A percentile compares a stretch with the other conserved stretches of the same genome.
These are phyloP conservation scores for Peziza echinospora DNA, from an alignment of 495 filamentous ascomycete species.

Conservation along the genomic window DNA sequence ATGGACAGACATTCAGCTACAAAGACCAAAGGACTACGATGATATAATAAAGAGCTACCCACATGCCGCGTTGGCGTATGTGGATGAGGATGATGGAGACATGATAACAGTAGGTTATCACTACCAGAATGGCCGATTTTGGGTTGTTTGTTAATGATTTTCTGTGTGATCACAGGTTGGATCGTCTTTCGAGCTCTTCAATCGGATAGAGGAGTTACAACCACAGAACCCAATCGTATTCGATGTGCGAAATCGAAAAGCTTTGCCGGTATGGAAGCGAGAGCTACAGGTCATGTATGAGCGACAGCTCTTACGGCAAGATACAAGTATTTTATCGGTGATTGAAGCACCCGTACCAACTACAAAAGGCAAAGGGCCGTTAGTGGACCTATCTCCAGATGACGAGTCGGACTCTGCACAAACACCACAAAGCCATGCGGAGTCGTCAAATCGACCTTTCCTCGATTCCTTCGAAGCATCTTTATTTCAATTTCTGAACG, in stretches of 20 bases:
- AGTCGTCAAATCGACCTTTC: neutral
- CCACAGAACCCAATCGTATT: constrained; percentile 16
- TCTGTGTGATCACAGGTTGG: constrained; percentile 9
- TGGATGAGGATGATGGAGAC: constrained; percentile 34
- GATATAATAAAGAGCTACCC: constrained; percentile 27
- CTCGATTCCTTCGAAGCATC: neutral
- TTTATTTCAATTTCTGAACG: too few species aligned
- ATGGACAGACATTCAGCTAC: too few species aligned
- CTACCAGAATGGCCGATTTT: neutral
- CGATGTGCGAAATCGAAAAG: constrained; percentile 12
- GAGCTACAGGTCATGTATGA: constrained; percentile 3
- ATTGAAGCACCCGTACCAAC: constrained; percentile 2
- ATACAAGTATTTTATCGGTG: constrained; percentile 1
- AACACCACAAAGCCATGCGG: neutral
- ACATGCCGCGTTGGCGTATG: constrained; percentile 30
- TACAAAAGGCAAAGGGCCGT: constrained; percentile 6
- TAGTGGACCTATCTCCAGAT: constrained; percentile 9
- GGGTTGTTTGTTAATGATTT: neutral
- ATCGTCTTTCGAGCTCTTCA: constrained; percentile 13
- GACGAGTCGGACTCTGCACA: too few species aligned
- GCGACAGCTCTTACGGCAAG: constrained; percentile 11
- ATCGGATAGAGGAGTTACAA: constrained; percentile 14
- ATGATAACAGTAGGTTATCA: constrained; percentile 28
- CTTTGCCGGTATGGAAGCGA: constrained; percentile 4
- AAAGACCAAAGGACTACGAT: constrained; percentile 30